Conservation (phyloP, 345 rosid species). For the Citrus hindsii region DNA sequence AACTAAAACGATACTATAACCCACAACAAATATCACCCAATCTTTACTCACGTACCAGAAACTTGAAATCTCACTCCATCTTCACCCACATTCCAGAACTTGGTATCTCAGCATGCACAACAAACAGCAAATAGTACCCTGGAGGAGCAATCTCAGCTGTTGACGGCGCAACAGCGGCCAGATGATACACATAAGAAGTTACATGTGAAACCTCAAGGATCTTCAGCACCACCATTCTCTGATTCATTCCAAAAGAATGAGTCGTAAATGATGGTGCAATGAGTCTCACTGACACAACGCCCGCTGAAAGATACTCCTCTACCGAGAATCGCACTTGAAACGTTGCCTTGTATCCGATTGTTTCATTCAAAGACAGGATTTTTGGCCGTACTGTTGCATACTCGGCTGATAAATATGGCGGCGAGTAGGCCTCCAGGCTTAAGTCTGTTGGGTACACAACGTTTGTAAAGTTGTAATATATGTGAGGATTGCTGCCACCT, state of each 20-base stretch:
- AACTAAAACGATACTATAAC: neutral
- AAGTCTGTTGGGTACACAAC: constrained; percentile 72
- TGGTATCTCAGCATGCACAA: constrained; percentile 66
- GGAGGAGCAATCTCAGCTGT: constrained; percentile 60
- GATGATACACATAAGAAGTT: constrained; percentile 1
- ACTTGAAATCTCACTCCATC: constrained; percentile 24
- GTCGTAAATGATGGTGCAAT: constrained; percentile 73
- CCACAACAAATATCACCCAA: neutral
- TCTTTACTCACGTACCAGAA: too few species aligned
- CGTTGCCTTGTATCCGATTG: constrained; percentile 24
- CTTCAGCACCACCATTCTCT: constrained; percentile 70
- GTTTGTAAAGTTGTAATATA: constrained; percentile 53
- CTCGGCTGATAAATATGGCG: constrained; percentile 51
- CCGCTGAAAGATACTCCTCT: constrained; percentile 19
- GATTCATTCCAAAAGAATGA: constrained; percentile 76
- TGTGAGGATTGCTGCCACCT: constrained; percentile 82
- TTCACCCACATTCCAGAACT: constrained; percentile 74
- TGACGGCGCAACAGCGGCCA: constrained; percentile 44
- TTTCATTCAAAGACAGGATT: constrained; percentile 23
- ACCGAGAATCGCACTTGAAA: constrained; percentile 35
- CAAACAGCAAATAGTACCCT: constrained; percentile 68
- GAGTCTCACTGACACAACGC: constrained; percentile 44
- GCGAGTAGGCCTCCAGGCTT: constrained; percentile 70
- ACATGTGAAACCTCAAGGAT: constrained; percentile 5
- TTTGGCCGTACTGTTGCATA: constrained; percentile 36